Conservation (phyloP, 139 green algal species). For the Haematococcus sp. region DNA sequence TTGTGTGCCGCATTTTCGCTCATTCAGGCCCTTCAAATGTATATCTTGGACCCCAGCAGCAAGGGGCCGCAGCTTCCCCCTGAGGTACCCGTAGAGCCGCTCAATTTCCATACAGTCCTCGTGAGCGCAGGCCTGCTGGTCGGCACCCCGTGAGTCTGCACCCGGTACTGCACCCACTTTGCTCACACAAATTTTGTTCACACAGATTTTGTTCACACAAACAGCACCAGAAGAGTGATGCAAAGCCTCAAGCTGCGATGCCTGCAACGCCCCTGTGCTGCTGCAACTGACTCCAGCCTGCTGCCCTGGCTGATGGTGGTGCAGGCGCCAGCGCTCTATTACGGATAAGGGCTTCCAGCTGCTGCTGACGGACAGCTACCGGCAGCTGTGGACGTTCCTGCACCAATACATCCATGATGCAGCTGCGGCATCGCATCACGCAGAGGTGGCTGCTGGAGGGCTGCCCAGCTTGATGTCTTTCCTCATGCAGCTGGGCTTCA, state of each 20-base stretch:
- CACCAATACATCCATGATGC: constrained; percentile 68
- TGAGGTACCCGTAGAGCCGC: constrained; percentile 2
- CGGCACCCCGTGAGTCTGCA: not conserved
- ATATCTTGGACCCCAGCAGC: constrained; percentile 15
- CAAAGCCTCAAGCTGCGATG: too few relatives aligned
- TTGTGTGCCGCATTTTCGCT: constrained; percentile 2
- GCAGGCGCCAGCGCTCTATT: constrained; percentile 3
- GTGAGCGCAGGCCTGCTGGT: constrained; percentile 41
- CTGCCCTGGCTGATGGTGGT: not conserved
- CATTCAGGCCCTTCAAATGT: constrained; percentile 23
- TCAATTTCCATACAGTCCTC: constrained; percentile 58
- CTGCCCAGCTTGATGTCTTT: constrained; percentile 66
- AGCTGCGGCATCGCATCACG: constrained; percentile 15
- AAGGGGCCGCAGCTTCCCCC: constrained; percentile 3
- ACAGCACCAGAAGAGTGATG: too few relatives aligned
- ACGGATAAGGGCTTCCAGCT: constrained; percentile 76
- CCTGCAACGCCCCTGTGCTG: too few relatives aligned
- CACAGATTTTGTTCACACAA: too few relatives aligned
- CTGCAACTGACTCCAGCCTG: too few relatives aligned
- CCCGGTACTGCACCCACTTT: not conserved
- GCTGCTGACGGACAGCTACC: constrained; percentile 70
- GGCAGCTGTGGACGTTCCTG: constrained; percentile 83
- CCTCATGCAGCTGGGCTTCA: constrained; percentile 85
- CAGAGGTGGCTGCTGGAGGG: constrained; percentile 28
- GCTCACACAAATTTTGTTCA: too few relatives aligned